phyloP scores from a whole-genome alignment of 2,329 filamentous ascomycete species.

The Lizonia empirigonia region DNA sequence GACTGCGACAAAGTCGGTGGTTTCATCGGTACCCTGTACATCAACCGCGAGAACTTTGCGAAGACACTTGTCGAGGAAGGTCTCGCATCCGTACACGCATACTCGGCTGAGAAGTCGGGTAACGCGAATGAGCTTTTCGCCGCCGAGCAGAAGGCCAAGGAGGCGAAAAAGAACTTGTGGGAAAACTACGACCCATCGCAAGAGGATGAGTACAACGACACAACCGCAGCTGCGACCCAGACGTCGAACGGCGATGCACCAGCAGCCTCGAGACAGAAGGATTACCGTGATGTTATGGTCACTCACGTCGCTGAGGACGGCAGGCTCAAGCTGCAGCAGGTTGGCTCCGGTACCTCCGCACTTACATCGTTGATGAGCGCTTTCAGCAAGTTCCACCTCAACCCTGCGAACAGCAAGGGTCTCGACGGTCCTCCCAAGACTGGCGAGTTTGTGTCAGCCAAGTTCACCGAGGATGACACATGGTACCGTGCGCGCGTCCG shows the following conservation, averaged over 20 bases:
- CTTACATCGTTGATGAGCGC: conserved; percentile 87
- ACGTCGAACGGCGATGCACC: conserved; percentile 59
- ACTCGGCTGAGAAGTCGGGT: conserved; percentile 94
- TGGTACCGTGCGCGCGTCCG: conserved; percentile 95
- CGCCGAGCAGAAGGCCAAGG: conserved; percentile 88
- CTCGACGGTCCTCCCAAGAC: conserved; percentile 81
- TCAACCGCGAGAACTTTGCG: conserved; percentile 94
- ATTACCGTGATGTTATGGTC: conserved; percentile 93
- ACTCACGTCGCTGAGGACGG: conserved; percentile 86
- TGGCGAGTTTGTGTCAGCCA: conserved; percentile 88
- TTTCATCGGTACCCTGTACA: conserved; percentile 92
- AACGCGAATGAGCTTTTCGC: conserved; percentile 85
- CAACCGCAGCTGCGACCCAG: conserved; percentile 52
- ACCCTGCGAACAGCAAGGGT: conserved; percentile 76
- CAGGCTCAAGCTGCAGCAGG: conserved; percentile 87
- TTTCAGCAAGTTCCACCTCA: conserved; percentile 89
- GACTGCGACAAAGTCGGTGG: conserved; percentile 96
- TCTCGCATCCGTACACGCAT: conserved; percentile 87
- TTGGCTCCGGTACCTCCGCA: conserved; percentile 83
- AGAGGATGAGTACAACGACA: conserved; percentile 71
- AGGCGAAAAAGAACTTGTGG: conserved; percentile 86
- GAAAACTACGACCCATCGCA: conserved; percentile 91
- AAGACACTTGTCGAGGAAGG: conserved; percentile 94
- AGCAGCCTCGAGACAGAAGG: conserved; percentile 71
- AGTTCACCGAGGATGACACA: conserved; percentile 84